Evolutionary conservation across 2,329 filamentous ascomycete genomes (phyloP).

Genomic region (Fusarium hainanense): DNA sequence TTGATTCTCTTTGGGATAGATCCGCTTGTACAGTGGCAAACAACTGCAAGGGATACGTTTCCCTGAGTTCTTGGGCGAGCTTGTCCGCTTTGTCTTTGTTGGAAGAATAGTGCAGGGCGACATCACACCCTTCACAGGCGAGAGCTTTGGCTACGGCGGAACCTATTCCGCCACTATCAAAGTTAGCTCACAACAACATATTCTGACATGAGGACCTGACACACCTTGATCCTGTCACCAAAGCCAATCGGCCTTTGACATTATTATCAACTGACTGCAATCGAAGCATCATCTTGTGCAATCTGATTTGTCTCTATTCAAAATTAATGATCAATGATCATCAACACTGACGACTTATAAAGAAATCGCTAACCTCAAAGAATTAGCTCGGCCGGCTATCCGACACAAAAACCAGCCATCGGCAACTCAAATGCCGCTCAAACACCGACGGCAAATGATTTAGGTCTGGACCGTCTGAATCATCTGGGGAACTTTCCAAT

Average conservation of each 20-base stretch:
- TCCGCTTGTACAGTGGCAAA: slow-evolving; percentile 19
- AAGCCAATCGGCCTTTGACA: slow-evolving; percentile 32
- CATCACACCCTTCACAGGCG: slow-evolving; percentile 52
- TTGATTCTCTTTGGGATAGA: slow-evolving; percentile 22
- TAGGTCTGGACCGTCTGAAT: not conserved
- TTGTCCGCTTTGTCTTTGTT: slow-evolving; percentile 49
- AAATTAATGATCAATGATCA: not conserved
- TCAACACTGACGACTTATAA: slow-evolving; percentile 7
- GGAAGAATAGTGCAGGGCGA: slow-evolving; percentile 51
- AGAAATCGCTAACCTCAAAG: not conserved
- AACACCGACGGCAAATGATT: slow-evolving; percentile 26
- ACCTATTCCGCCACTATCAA: slow-evolving; percentile 51
- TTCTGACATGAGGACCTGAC: not conserved
- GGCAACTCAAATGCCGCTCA: slow-evolving; percentile 4
- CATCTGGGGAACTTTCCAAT: not conserved
- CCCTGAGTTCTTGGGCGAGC: slow-evolving; percentile 40
- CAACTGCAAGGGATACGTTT: not conserved
- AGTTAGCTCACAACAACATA: not conserved
- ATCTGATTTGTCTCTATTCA: not conserved
- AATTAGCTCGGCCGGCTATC: slow-evolving; percentile 7
- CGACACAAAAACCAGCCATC: not conserved
- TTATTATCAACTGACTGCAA: slow-evolving; percentile 28
- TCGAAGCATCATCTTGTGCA: slow-evolving; percentile 2
- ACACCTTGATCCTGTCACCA: slow-evolving; percentile 38
- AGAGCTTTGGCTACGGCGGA: slow-evolving; percentile 48